Evolutionary conservation across 2,329 filamentous ascomycete species (phyloP).

Genomic region (Pseudocercospora eumusae): DNA sequence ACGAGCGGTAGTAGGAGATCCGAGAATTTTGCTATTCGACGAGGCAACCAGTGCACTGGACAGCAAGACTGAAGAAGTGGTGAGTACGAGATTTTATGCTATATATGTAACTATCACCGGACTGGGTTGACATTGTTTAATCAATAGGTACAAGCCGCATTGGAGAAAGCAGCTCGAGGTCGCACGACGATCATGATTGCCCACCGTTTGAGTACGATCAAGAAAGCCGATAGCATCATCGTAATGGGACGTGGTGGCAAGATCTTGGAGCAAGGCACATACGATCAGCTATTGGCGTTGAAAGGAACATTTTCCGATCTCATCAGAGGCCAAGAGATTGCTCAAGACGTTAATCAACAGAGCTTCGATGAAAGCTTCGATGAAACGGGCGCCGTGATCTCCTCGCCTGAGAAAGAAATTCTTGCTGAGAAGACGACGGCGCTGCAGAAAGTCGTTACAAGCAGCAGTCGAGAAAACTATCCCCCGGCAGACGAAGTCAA

Average conservation of each 20-base stretch:
- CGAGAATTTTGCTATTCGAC: slow-evolving; percentile 57
- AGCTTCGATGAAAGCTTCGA: not conserved
- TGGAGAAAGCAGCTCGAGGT: slow-evolving; percentile 30
- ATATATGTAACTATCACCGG: not conserved
- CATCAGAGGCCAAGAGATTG: slow-evolving; percentile 15
- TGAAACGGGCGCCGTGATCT: not conserved
- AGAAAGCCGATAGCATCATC: slow-evolving; percentile 45
- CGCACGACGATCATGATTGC: slow-evolving; percentile 47
- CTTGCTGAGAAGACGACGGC: not conserved
- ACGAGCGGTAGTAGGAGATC: slow-evolving; percentile 55
- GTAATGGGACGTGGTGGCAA: slow-evolving; percentile 43
- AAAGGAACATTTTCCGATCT: slow-evolving; percentile 14
- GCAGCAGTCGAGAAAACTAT: not conserved
- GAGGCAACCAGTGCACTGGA: slow-evolving; percentile 64
- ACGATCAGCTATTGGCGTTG: slow-evolving; percentile 29
- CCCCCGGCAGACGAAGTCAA: not conserved
- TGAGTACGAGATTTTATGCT: slow-evolving; percentile 38
- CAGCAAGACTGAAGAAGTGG: slow-evolving; percentile 64
- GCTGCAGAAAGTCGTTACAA: not conserved
- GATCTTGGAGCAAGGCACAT: slow-evolving; percentile 44
- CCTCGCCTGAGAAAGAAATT: not conserved
- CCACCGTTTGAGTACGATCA: slow-evolving; percentile 48
- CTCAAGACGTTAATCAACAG: not conserved
- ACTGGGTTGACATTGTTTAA: not conserved
- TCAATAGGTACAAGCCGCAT: slow-evolving; percentile 23